A percentile compares a stretch with the other conserved stretches of the same genome.
phyloP scores from a whole-genome alignment of 2,329 filamentous ascomycete genomes.

The Rachicladosporium sp. region DNA sequence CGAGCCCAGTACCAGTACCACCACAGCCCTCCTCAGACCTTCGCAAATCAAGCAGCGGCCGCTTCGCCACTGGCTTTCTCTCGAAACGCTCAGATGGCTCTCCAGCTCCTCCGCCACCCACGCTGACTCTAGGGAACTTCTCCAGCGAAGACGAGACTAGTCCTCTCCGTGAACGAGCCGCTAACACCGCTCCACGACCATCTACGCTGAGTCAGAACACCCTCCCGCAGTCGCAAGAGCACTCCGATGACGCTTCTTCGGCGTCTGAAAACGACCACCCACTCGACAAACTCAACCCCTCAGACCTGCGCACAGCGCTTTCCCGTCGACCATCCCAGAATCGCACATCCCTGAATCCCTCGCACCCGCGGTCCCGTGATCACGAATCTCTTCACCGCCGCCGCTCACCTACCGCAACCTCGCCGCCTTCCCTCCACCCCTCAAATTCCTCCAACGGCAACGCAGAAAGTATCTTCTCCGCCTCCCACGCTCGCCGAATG shows the following conservation, averaged over 20 bases:
- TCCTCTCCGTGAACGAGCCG: slow-evolving; percentile 34
- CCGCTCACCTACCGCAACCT: slow-evolving; percentile 41
- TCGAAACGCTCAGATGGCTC: slow-evolving; percentile 48
- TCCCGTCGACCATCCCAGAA: slow-evolving; percentile 21
- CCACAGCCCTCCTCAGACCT: slow-evolving; percentile 49
- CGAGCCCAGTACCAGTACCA: slow-evolving; percentile 45
- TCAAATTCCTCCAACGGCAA: slow-evolving; percentile 26
- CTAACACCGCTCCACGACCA: slow-evolving; percentile 28
- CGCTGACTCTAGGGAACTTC: slow-evolving; percentile 46
- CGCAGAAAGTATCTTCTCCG: slow-evolving; percentile 46
- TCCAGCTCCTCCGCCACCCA: slow-evolving; percentile 37
- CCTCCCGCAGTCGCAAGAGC: neutral
- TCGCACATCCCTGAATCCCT: neutral
- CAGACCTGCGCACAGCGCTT: slow-evolving; percentile 30
- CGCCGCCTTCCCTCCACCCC: slow-evolving; percentile 39
- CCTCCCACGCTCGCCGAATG: slow-evolving; percentile 54
- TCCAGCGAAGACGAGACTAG: slow-evolving; percentile 42
- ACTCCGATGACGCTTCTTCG: slow-evolving; percentile 14
- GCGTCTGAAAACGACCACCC: slow-evolving; percentile 15
- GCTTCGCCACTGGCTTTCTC: slow-evolving; percentile 83
- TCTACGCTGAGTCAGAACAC: slow-evolving; percentile 9
- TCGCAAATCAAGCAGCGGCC: slow-evolving; percentile 36
- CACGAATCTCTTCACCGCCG: slow-evolving; percentile 35
- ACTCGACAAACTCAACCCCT: slow-evolving; percentile 16
- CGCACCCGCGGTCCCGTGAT: slow-evolving; percentile 7